Evolutionary conservation across 495 filamentous ascomycete species (phyloP).

Genomic region (Penicillium flavigenum): DNA sequence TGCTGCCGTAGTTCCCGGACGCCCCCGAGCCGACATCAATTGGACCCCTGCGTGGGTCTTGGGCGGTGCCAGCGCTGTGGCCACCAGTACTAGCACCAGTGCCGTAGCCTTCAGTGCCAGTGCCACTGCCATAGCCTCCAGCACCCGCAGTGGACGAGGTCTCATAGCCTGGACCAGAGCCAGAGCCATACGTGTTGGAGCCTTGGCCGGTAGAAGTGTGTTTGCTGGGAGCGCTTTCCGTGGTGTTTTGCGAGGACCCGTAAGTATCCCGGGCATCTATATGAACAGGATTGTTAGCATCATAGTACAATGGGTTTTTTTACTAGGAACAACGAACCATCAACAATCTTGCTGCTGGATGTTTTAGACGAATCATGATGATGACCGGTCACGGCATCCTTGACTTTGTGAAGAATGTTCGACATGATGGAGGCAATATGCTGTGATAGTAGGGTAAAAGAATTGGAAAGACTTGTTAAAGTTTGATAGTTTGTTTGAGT

Average conservation of each 20-base stretch:
- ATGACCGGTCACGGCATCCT: slow-evolving; percentile 58
- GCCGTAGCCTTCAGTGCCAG: not conserved
- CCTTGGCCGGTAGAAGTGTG: slow-evolving; percentile 11
- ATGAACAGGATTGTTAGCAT: slow-evolving; percentile 46
- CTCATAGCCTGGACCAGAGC: not conserved
- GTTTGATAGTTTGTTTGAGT: slow-evolving; percentile 1
- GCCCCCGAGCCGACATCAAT: not conserved
- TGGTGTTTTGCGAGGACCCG: slow-evolving; percentile 9
- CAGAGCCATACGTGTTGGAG: slow-evolving; percentile 8
- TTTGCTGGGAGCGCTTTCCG: slow-evolving; percentile 14
- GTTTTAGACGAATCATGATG: slow-evolving; percentile 37
- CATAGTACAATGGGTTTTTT: not conserved
- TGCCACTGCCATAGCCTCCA: not conserved
- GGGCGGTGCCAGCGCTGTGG: not conserved
- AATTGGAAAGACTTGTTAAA: not conserved
- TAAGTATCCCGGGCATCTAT: slow-evolving; percentile 34
- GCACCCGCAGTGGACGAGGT: not conserved
- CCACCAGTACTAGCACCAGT: not conserved
- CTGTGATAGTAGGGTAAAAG: slow-evolving; percentile 1
- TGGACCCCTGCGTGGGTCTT: slow-evolving; percentile 2
- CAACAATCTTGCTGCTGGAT: slow-evolving; percentile 11
- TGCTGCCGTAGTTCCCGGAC: not conserved
- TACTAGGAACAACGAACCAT: slow-evolving; percentile 12
- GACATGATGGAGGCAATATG: slow-evolving; percentile 54
- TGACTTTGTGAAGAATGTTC: slow-evolving; percentile 68